phyloP scores from a whole-genome alignment of 2,329 filamentous ascomycete genomes.

The Penicillium sclerotigenum region DNA sequence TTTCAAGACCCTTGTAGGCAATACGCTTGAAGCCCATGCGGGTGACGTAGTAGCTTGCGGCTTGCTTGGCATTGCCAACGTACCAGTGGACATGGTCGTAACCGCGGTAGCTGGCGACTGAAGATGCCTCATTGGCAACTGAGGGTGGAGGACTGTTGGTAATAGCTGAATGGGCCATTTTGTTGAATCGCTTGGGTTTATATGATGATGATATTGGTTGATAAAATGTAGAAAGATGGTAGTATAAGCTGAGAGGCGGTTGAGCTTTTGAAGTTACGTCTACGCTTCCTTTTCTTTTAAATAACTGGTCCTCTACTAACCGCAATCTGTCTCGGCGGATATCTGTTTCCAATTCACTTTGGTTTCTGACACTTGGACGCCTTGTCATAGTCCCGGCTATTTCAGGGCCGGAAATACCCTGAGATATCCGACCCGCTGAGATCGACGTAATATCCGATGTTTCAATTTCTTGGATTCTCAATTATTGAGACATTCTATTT shows the following conservation, averaged over 20 bases:
- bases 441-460: constrained; percentile 2
- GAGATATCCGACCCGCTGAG: constrained; percentile 15
- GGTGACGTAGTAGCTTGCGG: constrained; percentile 80
- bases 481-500: neutral
- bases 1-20: constrained; percentile 86
- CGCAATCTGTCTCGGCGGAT: constrained; percentile 4
- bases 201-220: neutral
- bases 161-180: constrained; percentile 35
- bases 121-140: constrained; percentile 13
- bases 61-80: constrained; percentile 95
- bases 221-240: neutral
- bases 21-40: constrained; percentile 81
- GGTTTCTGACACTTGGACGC: neutral
- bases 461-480: neutral
- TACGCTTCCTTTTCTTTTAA: constrained; percentile 5
- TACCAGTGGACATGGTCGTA: constrained; percentile 96
- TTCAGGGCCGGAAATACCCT: constrained; percentile 16
- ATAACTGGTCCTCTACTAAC: constrained; percentile 7
- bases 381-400: neutral
- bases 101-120: constrained; percentile 58
- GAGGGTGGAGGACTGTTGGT: constrained; percentile 26
- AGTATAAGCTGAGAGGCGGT: neutral
- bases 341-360: constrained; percentile 1
- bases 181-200: neutral
- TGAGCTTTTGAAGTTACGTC: neutral